Evolutionary conservation across 2,329 filamentous ascomycete genomes (phyloP).

Genomic region (Aspergillus oerlinghausenensis): DNA sequence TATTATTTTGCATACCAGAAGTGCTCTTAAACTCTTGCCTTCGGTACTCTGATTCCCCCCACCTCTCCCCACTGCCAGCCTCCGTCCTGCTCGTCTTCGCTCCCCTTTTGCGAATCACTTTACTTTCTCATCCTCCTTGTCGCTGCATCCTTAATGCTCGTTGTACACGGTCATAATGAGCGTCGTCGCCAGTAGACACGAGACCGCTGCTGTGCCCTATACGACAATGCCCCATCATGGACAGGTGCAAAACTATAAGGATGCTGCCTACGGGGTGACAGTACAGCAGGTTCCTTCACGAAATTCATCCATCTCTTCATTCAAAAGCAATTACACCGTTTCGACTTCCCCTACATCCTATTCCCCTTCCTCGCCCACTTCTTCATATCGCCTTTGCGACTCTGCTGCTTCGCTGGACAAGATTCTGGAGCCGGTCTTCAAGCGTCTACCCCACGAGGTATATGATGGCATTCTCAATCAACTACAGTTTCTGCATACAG

Average conservation of each 20-base stretch:
- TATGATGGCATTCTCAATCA: slow-evolving; percentile 53
- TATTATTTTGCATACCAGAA: neutral
- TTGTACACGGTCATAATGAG: slow-evolving; percentile 31
- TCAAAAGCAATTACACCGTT: slow-evolving; percentile 33
- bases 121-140: slow-evolving; percentile 1
- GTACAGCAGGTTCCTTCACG: slow-evolving; percentile 29
- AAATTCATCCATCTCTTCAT: slow-evolving; percentile 34
- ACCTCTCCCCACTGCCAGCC: neutral
- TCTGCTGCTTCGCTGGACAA: slow-evolving; percentile 33
- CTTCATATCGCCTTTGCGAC: slow-evolving; percentile 35
- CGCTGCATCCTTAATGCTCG: slow-evolving; percentile 8
- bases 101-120: slow-evolving; percentile 6
- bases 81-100: neutral
- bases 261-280: slow-evolving; percentile 24
- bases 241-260: slow-evolving; percentile 25
- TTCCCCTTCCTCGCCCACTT: slow-evolving; percentile 33
- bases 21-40: neutral
- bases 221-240: slow-evolving; percentile 22
- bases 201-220: slow-evolving; percentile 30
- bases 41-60: neutral
- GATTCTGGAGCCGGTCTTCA: slow-evolving; percentile 34
- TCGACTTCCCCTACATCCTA: slow-evolving; percentile 37
- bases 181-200: slow-evolving; percentile 37
- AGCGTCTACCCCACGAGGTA: slow-evolving; percentile 49
- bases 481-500: slow-evolving; percentile 44